phyloP scores from a whole-genome alignment of 2,329 filamentous ascomycete genomes.

The Exserohilum turcica region DNA sequence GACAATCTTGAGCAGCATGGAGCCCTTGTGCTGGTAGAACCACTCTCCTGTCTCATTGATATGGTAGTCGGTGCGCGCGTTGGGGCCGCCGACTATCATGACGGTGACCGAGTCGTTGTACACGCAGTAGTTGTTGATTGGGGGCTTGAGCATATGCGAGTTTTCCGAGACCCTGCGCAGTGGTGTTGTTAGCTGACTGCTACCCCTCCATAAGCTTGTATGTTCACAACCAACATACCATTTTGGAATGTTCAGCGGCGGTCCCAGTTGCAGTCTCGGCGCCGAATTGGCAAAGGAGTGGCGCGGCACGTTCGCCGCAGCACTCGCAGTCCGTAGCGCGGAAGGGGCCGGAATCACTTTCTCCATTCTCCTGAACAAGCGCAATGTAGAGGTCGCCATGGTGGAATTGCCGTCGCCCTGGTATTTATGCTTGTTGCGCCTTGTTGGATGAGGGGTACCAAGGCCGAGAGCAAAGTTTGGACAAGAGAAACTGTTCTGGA shows the following conservation, averaged over 20 bases:
- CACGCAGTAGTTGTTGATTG: slow-evolving; percentile 97
- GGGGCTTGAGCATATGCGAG: slow-evolving; percentile 87
- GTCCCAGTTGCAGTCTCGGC: slow-evolving; percentile 29
- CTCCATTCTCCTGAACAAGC: slow-evolving; percentile 22
- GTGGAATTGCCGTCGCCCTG: neutral
- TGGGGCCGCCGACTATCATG: slow-evolving; percentile 96
- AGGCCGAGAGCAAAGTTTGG: too few relatives aligned
- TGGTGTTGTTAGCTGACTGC: slow-evolving; percentile 2
- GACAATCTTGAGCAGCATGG: slow-evolving; percentile 92
- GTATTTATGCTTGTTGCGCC: too few relatives aligned
- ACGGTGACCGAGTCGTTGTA: slow-evolving; percentile 84
- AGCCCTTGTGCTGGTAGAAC: slow-evolving; percentile 95
- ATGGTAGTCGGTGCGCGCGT: slow-evolving; percentile 96
- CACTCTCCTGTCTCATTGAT: slow-evolving; percentile 96
- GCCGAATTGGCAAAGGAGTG: slow-evolving; percentile 38
- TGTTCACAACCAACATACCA: slow-evolving; percentile 44
- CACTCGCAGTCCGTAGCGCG: slow-evolving; percentile 9
- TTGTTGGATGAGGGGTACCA: too few relatives aligned
- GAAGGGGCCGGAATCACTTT: slow-evolving; percentile 18
- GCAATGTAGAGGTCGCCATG: slow-evolving; percentile 25
- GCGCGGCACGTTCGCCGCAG: slow-evolving; percentile 19
- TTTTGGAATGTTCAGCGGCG: slow-evolving; percentile 50
- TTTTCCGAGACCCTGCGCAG: slow-evolving; percentile 82
- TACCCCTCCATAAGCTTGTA: too few relatives aligned
- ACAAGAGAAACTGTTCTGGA: too few relatives aligned